phyloP scores from a whole-genome alignment of 2,329 filamentous ascomycete species.

The Aspergillus amoenus region DNA sequence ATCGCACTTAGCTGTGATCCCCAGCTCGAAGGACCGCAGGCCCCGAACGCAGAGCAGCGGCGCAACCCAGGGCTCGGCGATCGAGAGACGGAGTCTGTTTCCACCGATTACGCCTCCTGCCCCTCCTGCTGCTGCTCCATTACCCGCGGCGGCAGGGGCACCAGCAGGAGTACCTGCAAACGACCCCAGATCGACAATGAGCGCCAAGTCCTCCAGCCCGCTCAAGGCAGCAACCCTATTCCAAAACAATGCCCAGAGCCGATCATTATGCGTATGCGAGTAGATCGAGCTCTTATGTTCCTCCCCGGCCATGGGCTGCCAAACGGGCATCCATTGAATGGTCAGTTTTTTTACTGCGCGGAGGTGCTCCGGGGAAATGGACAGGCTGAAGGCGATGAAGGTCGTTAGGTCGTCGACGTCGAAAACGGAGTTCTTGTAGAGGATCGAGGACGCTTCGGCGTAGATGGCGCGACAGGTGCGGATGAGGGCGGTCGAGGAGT shows the following conservation, averaged over 20 bases:
- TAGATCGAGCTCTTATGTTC: slow-evolving; percentile 33
- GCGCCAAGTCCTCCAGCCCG: slow-evolving; percentile 20
- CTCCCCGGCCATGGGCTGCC: slow-evolving; percentile 33
- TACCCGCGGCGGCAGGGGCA: background rate
- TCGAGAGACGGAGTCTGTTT: slow-evolving; percentile 24
- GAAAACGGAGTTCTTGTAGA: slow-evolving; percentile 31
- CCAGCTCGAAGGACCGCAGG: slow-evolving; percentile 31
- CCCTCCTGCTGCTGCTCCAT: background rate
- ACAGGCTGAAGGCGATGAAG: slow-evolving; percentile 33
- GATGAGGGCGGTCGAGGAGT: slow-evolving; percentile 26
- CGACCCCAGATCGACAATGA: slow-evolving; percentile 34
- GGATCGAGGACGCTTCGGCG: slow-evolving; percentile 30
- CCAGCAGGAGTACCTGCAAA: slow-evolving; percentile 22
- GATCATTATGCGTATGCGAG: slow-evolving; percentile 38
- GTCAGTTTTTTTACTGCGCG: slow-evolving; percentile 24
- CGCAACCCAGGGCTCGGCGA: slow-evolving; percentile 29
- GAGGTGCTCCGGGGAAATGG: slow-evolving; percentile 21
- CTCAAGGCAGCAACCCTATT: slow-evolving; percentile 19
- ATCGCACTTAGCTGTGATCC: slow-evolving; percentile 35
- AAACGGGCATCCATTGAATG: slow-evolving; percentile 36
- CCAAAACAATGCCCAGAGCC: slow-evolving; percentile 35
- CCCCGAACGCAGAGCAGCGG: slow-evolving; percentile 32
- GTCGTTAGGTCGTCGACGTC: slow-evolving; percentile 39
- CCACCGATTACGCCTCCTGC: slow-evolving; percentile 18
- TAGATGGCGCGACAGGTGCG: slow-evolving; percentile 37